These are phyloP conservation scores for Fusarium bulbicola DNA, from an alignment of 2,329 filamentous ascomycete genomes.

Conservation along the genomic window DNA sequence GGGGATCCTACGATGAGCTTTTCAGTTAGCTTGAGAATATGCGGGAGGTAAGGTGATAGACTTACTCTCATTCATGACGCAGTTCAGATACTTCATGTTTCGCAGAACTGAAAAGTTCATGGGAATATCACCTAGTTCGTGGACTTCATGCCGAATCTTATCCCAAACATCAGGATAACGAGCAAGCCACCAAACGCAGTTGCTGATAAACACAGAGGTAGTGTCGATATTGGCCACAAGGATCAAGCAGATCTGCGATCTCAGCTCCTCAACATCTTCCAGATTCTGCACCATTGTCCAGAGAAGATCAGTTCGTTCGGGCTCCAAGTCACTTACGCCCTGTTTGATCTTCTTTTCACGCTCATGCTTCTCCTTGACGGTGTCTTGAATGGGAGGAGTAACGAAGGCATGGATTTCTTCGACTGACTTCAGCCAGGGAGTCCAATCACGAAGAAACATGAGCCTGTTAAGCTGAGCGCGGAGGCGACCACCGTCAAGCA, in stretches of 20 bases:
- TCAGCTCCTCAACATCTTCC: not conserved
- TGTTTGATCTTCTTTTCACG: not conserved
- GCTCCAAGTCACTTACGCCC: not conserved
- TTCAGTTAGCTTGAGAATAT: fast-evolving
- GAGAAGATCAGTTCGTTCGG: not conserved
- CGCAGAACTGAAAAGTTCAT: not conserved
- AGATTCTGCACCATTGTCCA: not conserved
- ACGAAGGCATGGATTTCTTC: not conserved
- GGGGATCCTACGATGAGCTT: not conserved
- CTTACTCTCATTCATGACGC: not conserved
- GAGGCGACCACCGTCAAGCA: not conserved
- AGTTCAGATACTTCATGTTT: slow-evolving; percentile 2
- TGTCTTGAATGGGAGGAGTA: not conserved
- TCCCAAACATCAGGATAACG: not conserved
- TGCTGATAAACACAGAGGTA: not conserved
- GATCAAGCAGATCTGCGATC: not conserved
- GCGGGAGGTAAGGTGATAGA: fast-evolving
- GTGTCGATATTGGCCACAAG: not conserved
- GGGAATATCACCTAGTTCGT: not conserved
- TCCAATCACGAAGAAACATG: slow-evolving; percentile 1
- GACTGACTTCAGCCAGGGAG: not conserved
- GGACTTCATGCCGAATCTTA: not conserved
- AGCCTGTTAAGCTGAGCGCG: not conserved
- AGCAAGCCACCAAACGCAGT: not conserved
- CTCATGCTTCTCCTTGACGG: not conserved